Conservation (phyloP, 2,329 filamentous ascomycete genomes). For the Plectosphaerella cucumerina region DNA sequence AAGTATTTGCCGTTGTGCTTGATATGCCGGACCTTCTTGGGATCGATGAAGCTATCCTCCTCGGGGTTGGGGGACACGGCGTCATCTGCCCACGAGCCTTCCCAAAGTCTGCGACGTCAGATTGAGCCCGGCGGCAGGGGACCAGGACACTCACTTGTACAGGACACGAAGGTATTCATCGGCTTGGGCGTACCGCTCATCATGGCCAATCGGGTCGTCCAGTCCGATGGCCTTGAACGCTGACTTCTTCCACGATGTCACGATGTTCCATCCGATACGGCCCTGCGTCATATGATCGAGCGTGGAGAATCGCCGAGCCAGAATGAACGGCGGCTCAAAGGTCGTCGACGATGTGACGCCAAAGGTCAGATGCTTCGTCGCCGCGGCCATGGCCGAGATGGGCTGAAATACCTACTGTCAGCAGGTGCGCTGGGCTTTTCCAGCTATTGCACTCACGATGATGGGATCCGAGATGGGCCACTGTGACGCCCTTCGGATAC, state of each 20-base stretch:
- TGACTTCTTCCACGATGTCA: conserved; percentile 54
- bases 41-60: conserved; percentile 53
- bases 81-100: conserved; percentile 53
- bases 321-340: conserved; percentile 57
- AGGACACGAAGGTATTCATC: conserved; percentile 59
- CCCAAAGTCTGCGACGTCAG: conserved; percentile 38
- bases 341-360: conserved; percentile 60
- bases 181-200: conserved; percentile 56
- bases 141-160: conserved; percentile 46
- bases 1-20: conserved; percentile 36
- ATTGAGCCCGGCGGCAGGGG: neutral
- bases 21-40: conserved; percentile 55
- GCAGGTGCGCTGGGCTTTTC: too few species aligned
- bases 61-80: conserved; percentile 49
- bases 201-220: conserved; percentile 54
- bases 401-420: neutral
- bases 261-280: conserved; percentile 63
- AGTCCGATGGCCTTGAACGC: conserved; percentile 60
- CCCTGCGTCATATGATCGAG: conserved; percentile 59
- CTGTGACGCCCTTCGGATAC: neutral
- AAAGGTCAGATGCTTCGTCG: conserved; percentile 60
- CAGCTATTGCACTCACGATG: neutral
- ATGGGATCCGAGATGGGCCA: neutral
- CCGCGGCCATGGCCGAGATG: conserved; percentile 61
- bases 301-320: conserved; percentile 59